Evolutionary conservation across 208 protist genomes (phyloP).

Genomic region (Entamoeba invadens): DNA sequence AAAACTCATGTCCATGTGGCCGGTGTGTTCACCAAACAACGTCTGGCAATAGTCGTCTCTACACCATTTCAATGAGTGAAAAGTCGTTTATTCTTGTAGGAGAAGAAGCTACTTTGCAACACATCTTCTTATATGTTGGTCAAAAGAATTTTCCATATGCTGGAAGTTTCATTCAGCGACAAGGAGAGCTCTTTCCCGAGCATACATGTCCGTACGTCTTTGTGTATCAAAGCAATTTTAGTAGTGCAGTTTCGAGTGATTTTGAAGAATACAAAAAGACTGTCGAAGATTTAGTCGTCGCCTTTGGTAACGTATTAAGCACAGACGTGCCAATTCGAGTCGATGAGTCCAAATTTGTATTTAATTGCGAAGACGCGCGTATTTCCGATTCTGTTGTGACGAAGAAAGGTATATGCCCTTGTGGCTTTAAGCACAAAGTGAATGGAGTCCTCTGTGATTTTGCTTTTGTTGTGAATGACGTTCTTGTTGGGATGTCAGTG

Average conservation of each 20-base stretch:
- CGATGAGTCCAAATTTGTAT: not conserved
- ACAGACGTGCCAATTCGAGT: not conserved
- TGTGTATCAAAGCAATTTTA: not conserved
- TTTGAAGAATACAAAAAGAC: not conserved
- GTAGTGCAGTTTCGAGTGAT: not conserved
- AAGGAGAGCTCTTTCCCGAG: not conserved
- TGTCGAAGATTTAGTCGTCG: not conserved
- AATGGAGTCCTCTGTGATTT: not conserved
- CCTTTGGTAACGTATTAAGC: not conserved
- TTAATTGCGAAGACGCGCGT: too few relatives aligned
- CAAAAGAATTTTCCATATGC: not conserved
- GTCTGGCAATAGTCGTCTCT: not conserved
- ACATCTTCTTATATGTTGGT: not conserved
- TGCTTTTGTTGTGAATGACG: not conserved
- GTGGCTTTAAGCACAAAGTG: not conserved
- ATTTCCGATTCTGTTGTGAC: too few relatives aligned
- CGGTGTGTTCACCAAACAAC: not conserved
- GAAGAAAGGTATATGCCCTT: too few relatives aligned
- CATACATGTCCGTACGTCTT: not conserved
- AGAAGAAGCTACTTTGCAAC: not conserved
- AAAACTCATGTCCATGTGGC: not conserved
- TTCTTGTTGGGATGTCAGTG: not conserved
- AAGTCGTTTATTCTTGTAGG: not conserved
- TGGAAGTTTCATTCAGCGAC: not conserved
- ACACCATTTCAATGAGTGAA: not conserved